Base-by-base conservation (phyloP, 2,329 filamentous ascomycete species). In the Chlorencoelia australis region DNA sequence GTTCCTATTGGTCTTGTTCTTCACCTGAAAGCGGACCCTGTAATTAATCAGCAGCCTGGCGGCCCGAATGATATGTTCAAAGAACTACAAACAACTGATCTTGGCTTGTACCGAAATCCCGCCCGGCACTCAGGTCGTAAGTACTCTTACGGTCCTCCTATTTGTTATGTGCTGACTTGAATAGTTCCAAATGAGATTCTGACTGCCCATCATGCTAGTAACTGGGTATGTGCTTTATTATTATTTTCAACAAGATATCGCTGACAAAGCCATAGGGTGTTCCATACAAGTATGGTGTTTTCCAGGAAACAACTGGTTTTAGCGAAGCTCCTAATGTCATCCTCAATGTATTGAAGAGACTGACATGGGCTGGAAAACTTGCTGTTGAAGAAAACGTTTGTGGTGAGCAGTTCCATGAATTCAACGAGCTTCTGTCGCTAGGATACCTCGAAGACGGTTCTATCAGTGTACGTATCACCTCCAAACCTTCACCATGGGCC, bases 281-380 rank as follows among this genome's bases (percentile, higher is more conserved):
- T 41, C 68, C 69, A 0, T 83, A 82, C 54, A 81, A 82, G 36
- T 82, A 76, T 48, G 66, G 73, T 22, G 75, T 77, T 1, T 60
- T 64, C 1, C 69, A 73, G 3, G 57, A 65, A 5, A 70, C 64
- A 4, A 59, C 54, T n/a, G 56, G 62, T 0, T 77, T 78, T 40
- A 47, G 57, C 2, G 57, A 65, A 4, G 67, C 72, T 0, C 69
- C 68, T 0, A 38, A 55, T 1, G 56, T 63, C 0, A 63, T 82
- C 2, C 59, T 69, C 5, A 59, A 64, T 29, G 64, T 67, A 0
- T 61, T 76, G 0, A 63, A 66, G 5, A 63, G 70, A 3, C 47
- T 79, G 30, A 68, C 66, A 16, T 79, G 73, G 73, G 71, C 68
- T 3, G 67, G 67, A 2, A 43, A 63, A 28, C 49, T 54, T 13